Evolutionary conservation across 495 filamentous ascomycete genomes (phyloP), one percentile per base, ranked within the genome.

Genomic region (Neurospora sp.): DNA sequence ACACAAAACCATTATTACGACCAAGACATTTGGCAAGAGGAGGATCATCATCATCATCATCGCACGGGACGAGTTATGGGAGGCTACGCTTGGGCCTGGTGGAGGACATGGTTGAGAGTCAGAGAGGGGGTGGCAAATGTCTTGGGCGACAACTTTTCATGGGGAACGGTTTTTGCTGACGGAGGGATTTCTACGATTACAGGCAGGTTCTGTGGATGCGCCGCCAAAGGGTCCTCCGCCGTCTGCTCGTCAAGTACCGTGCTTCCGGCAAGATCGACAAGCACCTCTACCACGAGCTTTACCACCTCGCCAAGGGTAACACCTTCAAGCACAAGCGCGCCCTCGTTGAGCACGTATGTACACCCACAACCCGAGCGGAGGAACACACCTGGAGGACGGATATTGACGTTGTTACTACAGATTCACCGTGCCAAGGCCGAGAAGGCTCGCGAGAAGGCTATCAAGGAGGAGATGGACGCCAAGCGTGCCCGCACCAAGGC

Each of bases 301-400:
- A 99, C 89, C 94, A 97, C 85, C 87, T 97, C 80, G 92, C 91
- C 91, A 99, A 99, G 94, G 96, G 96, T 97, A 99, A 99, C 91
- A 95, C 96, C 83, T 99, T 99, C 92, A 99, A 99, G 94, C 96
- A 99, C 91, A 99, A 97, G 93, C 92, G 96, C 82, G 96, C 93
- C 76, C 91, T 99, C 78, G 93, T 99, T 83, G 96, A 99, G 88
- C 96, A 99, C 88, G 96, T 99, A 93, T 82, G 96, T 94, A 80
- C 48, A 46, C 37, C 35, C 39, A 35, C 20, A n/a, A 37, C 37
- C n/a, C 27, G 53, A 61, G 22, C 53, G 22, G 53, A 61, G 12
- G 53, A 61, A 11, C 0, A 16, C 12, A 61, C 2, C 1, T 14
- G 18, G 31, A 38, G 16, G 18, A 20, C 11, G 39, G 44, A 69